A percentile compares a stretch with the other conserved stretches of the same genome.
These are phyloP conservation scores for Gossypium lobatum DNA, from an alignment of 441 rosid species.

Conservation along the genomic window DNA sequence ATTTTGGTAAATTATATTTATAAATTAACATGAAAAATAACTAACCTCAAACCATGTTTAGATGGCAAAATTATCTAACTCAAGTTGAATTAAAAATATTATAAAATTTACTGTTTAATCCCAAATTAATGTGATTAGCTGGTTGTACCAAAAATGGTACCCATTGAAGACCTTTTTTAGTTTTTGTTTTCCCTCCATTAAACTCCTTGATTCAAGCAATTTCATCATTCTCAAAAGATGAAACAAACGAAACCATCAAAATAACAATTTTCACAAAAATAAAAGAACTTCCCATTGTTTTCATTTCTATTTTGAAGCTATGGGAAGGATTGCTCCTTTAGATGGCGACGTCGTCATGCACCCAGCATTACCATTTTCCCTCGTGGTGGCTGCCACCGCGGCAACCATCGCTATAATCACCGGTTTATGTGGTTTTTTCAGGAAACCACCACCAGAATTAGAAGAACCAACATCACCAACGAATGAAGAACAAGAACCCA, in stretches of 20 bases:
- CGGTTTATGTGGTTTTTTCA: constrained; percentile 36
- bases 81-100: too few relatives aligned
- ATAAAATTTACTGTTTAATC: too few relatives aligned
- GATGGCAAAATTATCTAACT: too few relatives aligned
- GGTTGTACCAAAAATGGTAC: constrained; percentile 9
- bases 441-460: constrained; percentile 8
- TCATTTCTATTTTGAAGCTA: constrained; percentile 4
- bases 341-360: constrained; percentile 13
- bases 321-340: constrained; percentile 32
- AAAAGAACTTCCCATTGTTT: background rate
- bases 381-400: constrained; percentile 22
- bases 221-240: background rate
- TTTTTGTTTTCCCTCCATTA: background rate
- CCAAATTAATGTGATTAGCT: too few relatives aligned
- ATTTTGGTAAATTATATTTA: too few relatives aligned
- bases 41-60: too few relatives aligned
- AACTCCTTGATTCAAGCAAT: background rate
- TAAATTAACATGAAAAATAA: too few relatives aligned
- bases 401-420: constrained; percentile 31
- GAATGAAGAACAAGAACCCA: background rate
- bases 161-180: background rate
- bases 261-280: background rate
- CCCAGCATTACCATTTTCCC: constrained; percentile 12
- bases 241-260: background rate
- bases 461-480: background rate